Percentiles rank a stretch among this genome's conserved stretches.
phyloP scores from a whole-genome alignment of 2,329 filamentous ascomycete genomes.

The Pseudonectria foliicola region DNA sequence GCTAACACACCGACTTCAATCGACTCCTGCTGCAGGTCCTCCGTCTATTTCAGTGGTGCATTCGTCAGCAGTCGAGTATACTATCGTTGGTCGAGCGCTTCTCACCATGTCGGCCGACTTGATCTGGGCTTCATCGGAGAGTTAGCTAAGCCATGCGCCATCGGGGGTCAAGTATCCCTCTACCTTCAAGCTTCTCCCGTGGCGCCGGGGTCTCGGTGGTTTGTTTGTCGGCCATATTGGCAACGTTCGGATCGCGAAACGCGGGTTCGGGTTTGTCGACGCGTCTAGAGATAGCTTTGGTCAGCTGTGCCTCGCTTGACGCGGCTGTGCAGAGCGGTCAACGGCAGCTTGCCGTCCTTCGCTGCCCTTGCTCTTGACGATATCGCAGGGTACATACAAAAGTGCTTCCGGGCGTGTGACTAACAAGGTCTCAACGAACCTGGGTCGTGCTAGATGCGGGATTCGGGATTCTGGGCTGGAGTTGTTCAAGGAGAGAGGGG shows the following conservation, averaged over 20 bases:
- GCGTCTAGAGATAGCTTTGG: slow-evolving; percentile 2
- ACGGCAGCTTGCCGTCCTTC: background rate
- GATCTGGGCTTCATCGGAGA: slow-evolving; percentile 65
- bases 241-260: background rate
- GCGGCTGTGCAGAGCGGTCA: slow-evolving; percentile 2
- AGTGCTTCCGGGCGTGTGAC: too few relatives aligned
- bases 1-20: slow-evolving; percentile 81
- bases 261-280: background rate
- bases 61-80: slow-evolving; percentile 23
- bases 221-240: slow-evolving; percentile 33
- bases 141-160: slow-evolving; percentile 3
- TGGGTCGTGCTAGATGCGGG: too few relatives aligned
- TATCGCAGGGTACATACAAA: too few relatives aligned
- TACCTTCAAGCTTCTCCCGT: slow-evolving; percentile 73
- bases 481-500: too few relatives aligned
- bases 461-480: too few relatives aligned
- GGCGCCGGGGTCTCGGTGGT: slow-evolving; percentile 39
- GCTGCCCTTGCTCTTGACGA: background rate
- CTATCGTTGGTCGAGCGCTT: slow-evolving; percentile 6
- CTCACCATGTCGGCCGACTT: slow-evolving; percentile 98
- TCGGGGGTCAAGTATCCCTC: slow-evolving; percentile 13
- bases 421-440: too few relatives aligned
- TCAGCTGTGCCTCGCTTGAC: slow-evolving; percentile 2
- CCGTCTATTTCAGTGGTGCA: slow-evolving; percentile 54
- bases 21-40: slow-evolving; percentile 93